A percentile compares a stretch with the other conserved stretches of the same genome.
Conservation (phyloP, 768 basidiomycete species). For the Suillus ampliporus region DNA sequence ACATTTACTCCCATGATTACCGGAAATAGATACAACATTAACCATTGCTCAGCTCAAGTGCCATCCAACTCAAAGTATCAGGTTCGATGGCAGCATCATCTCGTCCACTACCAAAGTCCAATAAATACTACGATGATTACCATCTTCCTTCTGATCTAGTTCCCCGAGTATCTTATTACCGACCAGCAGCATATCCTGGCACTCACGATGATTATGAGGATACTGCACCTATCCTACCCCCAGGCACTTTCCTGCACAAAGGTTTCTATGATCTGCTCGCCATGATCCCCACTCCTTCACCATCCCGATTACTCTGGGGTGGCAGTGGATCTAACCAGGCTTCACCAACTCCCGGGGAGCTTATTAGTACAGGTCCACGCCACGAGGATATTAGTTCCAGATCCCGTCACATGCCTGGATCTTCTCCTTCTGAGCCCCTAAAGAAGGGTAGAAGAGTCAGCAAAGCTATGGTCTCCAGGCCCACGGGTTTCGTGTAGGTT, state of each 20-base stretch:
- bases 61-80: not conserved
- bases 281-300: constrained; percentile 73
- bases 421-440: constrained; percentile 33
- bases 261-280: constrained; percentile 90
- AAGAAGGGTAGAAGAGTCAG: constrained; percentile 72
- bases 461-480: constrained; percentile 89
- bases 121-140: constrained; percentile 10
- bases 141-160: constrained; percentile 13
- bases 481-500: constrained; percentile 84
- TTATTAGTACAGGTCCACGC: constrained; percentile 63
- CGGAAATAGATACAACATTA: not conserved
- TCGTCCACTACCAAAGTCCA: constrained; percentile 13
- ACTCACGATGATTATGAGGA: constrained; percentile 41
- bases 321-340: constrained; percentile 35
- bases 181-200: constrained; percentile 37
- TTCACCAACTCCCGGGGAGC: constrained; percentile 40
- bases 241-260: constrained; percentile 80
- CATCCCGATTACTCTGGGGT: constrained; percentile 69
- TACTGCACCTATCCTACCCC: constrained; percentile 57
- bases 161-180: constrained; percentile 20
- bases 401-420: constrained; percentile 21
- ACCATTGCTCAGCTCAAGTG: not conserved
- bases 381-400: constrained; percentile 59
- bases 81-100: constrained; percentile 16
- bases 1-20: constrained; percentile 2